Percentiles rank a stretch among this genome's conserved stretches.
Evolutionary conservation across 139 green algal genomes (phyloP).

Genomic region (Chlorella sp.): DNA sequence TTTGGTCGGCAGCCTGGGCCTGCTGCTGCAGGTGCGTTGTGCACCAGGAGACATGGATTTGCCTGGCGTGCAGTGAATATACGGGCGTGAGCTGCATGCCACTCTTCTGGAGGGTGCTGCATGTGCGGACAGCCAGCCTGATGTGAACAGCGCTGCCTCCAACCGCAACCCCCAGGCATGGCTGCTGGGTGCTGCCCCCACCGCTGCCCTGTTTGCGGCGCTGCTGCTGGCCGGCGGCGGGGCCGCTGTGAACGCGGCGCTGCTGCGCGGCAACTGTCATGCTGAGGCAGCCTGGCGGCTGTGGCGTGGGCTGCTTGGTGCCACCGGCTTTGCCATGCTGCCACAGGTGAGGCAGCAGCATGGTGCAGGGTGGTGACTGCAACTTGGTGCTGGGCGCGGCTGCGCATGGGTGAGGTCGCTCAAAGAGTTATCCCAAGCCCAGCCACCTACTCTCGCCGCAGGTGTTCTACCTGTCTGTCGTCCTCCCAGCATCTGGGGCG

Average conservation of each 20-base stretch:
- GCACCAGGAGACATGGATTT: neutral
- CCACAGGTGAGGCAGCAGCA: slow-evolving; percentile 59
- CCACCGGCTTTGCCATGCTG: slow-evolving; percentile 65
- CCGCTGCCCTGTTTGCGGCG: neutral
- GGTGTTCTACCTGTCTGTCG: neutral
- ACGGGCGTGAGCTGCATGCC: neutral
- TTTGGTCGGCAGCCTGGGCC: neutral
- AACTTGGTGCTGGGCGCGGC: neutral
- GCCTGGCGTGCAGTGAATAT: neutral
- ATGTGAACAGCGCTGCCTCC: neutral
- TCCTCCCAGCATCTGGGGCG: neutral
- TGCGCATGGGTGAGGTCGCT: neutral
- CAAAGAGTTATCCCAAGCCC: neutral
- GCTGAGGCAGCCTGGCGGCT: slow-evolving; percentile 37
- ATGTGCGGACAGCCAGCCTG: neutral
- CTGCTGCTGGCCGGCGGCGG: neutral
- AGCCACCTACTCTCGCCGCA: neutral
- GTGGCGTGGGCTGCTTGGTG: slow-evolving; percentile 58
- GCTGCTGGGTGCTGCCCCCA: slow-evolving; percentile 30
- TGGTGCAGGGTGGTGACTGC: too few relatives aligned
- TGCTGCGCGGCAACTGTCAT: slow-evolving; percentile 4
- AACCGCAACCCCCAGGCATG: slow-evolving; percentile 16
- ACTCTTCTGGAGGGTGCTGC: too few relatives aligned
- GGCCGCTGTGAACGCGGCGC: slow-evolving; percentile 7
- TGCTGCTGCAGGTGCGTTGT: slow-evolving; percentile 11